A percentile compares a stretch with the other conserved stretches of the same genome.
Conservation (phyloP, 2,329 filamentous ascomycete species). For the Aspergillus nomiae region DNA sequence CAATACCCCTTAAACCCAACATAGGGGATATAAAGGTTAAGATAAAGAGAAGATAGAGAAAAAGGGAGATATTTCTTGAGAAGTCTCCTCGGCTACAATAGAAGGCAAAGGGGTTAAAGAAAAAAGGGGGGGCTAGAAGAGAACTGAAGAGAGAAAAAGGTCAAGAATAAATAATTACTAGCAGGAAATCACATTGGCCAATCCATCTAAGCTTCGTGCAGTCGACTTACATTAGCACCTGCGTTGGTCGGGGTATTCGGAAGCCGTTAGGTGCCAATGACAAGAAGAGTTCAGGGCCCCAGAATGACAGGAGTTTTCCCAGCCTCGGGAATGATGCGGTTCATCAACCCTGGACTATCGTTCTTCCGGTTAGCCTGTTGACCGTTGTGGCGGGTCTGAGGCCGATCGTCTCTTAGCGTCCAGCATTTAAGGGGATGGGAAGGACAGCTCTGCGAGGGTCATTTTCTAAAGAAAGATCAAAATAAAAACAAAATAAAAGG, state of each 20-base stretch:
- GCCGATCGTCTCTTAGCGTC: constrained; percentile 1
- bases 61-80: not conserved
- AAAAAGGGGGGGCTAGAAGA: not conserved
- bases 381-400: constrained; percentile 4
- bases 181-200: not conserved
- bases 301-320: constrained; percentile 4
- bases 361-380: not conserved
- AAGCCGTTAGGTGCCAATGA: constrained; percentile 21
- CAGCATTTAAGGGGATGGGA: not conserved
- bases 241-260: constrained; percentile 12
- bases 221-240: constrained; percentile 5
- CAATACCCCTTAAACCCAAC: not conserved
- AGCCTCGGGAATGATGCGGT: constrained; percentile 6
- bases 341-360: not conserved
- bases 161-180: not conserved
- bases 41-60: not conserved
- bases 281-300: constrained; percentile 3
- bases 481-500: no score
- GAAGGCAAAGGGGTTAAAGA: not conserved
- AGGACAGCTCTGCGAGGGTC: not conserved
- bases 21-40: not conserved
- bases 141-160: not conserved
- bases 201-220: not conserved
- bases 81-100: not conserved
- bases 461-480: no score